These are phyloP conservation scores for Polyporus arcularius DNA, from an alignment of 768 basidiomycete genomes.

Conservation along the genomic window DNA sequence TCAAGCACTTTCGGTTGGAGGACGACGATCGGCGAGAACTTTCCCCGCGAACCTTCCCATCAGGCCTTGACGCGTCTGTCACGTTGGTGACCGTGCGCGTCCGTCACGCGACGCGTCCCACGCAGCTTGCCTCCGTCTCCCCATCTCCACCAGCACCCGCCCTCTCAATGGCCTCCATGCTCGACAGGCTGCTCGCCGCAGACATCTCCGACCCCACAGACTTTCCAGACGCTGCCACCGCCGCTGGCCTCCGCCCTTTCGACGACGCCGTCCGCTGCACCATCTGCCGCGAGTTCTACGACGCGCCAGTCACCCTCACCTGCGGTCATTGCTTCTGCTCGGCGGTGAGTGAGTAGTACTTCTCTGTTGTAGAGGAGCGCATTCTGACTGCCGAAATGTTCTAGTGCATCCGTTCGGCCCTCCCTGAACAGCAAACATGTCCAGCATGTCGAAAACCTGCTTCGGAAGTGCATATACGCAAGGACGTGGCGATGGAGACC, in stretches of 20 bases:
- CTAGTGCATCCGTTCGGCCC: constrained; percentile 70
- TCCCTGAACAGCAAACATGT: constrained; percentile 65
- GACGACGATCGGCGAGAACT: background rate
- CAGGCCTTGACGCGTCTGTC: background rate
- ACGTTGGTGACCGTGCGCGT: background rate
- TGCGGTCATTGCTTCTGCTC: constrained; percentile 89
- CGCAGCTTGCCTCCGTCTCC: background rate
- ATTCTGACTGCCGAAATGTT: background rate
- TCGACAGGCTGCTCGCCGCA: constrained; percentile 1
- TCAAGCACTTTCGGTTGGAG: background rate
- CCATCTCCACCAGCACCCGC: background rate
- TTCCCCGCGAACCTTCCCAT: background rate
- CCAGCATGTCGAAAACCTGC: constrained; percentile 65
- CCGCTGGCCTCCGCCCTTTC: constrained; percentile 59
- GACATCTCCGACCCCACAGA: constrained; percentile 60
- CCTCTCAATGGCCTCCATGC: background rate
- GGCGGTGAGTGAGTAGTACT: constrained; percentile 44
- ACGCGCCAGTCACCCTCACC: constrained; percentile 67
- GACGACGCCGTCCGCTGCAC: constrained; percentile 71
- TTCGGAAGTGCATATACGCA: constrained; percentile 63
- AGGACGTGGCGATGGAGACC: constrained; percentile 72
- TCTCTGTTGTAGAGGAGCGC: background rate
- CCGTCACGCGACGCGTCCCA: background rate
- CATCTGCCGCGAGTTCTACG: constrained; percentile 76
- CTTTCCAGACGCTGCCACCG: constrained; percentile 49